Evolutionary conservation across 2,329 filamentous ascomycete species (phyloP).

Genomic region (Aspergillus flavus): DNA sequence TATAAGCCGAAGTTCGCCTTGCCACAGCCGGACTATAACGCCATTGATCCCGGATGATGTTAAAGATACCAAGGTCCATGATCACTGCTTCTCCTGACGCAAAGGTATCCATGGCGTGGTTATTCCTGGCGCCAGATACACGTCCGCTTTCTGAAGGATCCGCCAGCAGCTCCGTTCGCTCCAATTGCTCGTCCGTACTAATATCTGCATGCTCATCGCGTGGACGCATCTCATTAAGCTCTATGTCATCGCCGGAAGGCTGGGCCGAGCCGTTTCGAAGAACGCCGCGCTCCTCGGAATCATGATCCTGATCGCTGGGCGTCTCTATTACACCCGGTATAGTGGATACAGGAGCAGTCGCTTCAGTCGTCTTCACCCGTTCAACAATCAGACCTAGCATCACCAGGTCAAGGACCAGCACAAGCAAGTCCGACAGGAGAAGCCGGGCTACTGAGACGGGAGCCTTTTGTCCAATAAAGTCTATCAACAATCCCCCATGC

Average conservation of each 20-base stretch:
- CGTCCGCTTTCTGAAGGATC: slow-evolving; percentile 34
- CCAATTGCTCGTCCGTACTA: slow-evolving; percentile 25
- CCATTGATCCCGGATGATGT: slow-evolving; percentile 45
- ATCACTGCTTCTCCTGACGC: slow-evolving; percentile 41
- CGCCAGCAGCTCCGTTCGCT: slow-evolving; percentile 37
- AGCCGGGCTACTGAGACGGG: slow-evolving; percentile 58
- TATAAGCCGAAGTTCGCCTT: slow-evolving; percentile 27
- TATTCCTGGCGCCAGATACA: slow-evolving; percentile 21
- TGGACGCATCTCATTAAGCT: slow-evolving; percentile 41
- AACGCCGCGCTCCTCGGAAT: slow-evolving; percentile 62
- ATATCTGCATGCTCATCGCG: slow-evolving; percentile 14
- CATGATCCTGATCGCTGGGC: slow-evolving; percentile 53
- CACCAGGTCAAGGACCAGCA: slow-evolving; percentile 58
- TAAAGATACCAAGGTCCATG: slow-evolving; percentile 39
- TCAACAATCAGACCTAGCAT: slow-evolving; percentile 60
- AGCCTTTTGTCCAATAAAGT: slow-evolving; percentile 65
- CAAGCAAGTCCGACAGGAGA: slow-evolving; percentile 55
- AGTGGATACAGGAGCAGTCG: slow-evolving; percentile 14
- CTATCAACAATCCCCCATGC: slow-evolving; percentile 64
- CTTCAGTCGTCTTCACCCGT: slow-evolving; percentile 49
- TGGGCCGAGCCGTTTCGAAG: slow-evolving; percentile 43
- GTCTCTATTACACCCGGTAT: slow-evolving; percentile 22
- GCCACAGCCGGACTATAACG: slow-evolving; percentile 27
- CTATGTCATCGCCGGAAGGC: slow-evolving; percentile 38
- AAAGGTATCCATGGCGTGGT: slow-evolving; percentile 43